A percentile compares a stretch with the other conserved stretches of the same genome.
These are phyloP conservation scores for Rhizophora apiculata DNA, from an alignment of 345 rosid genomes.

Conservation along the genomic window DNA sequence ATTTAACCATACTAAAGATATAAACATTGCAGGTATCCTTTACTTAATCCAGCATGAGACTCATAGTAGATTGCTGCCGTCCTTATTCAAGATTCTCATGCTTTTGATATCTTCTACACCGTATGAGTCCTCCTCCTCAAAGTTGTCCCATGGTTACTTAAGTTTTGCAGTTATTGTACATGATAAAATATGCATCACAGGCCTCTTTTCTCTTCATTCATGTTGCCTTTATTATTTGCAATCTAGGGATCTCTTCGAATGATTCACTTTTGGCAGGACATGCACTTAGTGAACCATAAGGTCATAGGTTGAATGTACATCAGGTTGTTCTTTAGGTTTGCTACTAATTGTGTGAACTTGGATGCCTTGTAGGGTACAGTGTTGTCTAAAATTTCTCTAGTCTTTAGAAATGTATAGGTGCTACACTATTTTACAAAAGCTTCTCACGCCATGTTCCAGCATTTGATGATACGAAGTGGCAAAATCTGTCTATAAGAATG, in stretches of 20 bases:
- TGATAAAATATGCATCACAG: background rate
- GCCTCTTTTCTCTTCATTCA: conserved; percentile 9
- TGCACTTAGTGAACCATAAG: too few relatives aligned
- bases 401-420: too few relatives aligned
- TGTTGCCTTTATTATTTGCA: background rate
- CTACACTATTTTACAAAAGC: too few relatives aligned
- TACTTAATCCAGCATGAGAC: conserved; percentile 71
- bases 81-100: conserved; percentile 73
- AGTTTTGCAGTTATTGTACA: conserved; percentile 1
- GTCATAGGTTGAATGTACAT: too few relatives aligned
- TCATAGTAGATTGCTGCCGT: conserved; percentile 62
- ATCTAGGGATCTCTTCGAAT: background rate
- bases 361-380: background rate
- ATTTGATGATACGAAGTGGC: background rate
- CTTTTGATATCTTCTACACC: conserved; percentile 85
- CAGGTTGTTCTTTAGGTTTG: background rate
- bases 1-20: conserved; percentile 10
- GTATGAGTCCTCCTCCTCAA: conserved; percentile 47
- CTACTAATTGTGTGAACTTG: background rate
- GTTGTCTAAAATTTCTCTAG: too few relatives aligned
- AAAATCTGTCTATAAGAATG: too few relatives aligned
- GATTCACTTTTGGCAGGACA: too few relatives aligned
- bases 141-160: conserved; percentile 6
- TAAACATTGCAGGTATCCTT: conserved; percentile 57
- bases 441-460: background rate